These are phyloP conservation scores for Lasiodiplodia sp. DNA, from an alignment of 2,329 filamentous ascomycete species.

Conservation along the genomic window DNA sequence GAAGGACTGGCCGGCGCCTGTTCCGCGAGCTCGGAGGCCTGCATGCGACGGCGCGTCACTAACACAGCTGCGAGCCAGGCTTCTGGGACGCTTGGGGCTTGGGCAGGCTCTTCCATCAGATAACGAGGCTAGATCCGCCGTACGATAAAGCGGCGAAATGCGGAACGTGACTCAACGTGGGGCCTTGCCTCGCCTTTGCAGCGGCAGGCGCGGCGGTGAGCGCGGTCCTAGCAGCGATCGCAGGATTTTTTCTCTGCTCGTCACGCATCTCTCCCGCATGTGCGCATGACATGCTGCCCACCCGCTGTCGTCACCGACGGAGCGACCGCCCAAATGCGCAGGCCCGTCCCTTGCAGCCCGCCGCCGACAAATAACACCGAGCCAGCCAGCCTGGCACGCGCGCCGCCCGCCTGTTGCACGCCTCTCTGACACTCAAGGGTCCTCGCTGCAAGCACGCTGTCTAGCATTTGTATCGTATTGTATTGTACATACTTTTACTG, in stretches of 20 bases:
- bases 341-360: conserved; percentile 22
- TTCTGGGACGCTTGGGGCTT: conserved; percentile 24
- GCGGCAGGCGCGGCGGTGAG: conserved; percentile 26
- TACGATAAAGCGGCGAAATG: conserved; percentile 26
- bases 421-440: background rate
- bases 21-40: conserved; percentile 21
- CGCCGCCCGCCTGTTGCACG: conserved; percentile 11
- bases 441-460: too few relatives aligned
- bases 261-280: conserved; percentile 4
- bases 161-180: conserved; percentile 18
- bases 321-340: conserved; percentile 4
- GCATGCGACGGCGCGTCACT: conserved; percentile 28
- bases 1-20: conserved; percentile 17
- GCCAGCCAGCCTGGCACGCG: conserved; percentile 1
- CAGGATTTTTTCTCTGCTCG: conserved; percentile 8
- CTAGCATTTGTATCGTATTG: background rate
- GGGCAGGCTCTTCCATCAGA: conserved; percentile 16
- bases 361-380: background rate
- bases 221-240: background rate
- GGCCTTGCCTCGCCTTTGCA: conserved; percentile 10
- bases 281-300: conserved; percentile 25
- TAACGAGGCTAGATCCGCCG: conserved; percentile 28
- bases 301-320: conserved; percentile 12
- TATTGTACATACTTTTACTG: background rate
- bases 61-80: conserved; percentile 22